Evolutionary conservation across 495 filamentous ascomycete species (phyloP).

Genomic region (Cudoniella acicularis): DNA sequence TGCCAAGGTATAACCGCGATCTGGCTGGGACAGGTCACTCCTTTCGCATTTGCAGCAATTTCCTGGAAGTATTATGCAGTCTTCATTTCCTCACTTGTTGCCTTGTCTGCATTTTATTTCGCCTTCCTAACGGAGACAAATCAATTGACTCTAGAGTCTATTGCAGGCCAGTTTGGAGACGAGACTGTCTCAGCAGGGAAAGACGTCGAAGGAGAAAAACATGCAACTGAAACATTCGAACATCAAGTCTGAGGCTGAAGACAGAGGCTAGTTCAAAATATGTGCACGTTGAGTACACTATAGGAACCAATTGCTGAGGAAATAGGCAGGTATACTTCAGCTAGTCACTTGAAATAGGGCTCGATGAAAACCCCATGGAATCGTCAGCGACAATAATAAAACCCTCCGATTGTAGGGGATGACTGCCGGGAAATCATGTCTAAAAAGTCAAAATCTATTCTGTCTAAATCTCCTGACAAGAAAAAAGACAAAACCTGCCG

Average conservation of each 20-base stretch:
- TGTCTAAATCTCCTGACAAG: neutral
- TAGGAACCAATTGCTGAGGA: neutral
- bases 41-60: conserved; percentile 45
- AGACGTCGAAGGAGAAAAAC: too few species aligned
- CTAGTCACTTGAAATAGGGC: too few species aligned
- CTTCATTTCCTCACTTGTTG: conserved; percentile 30
- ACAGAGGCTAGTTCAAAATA: too few species aligned
- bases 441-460: neutral
- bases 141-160: neutral
- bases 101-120: neutral
- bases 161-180: neutral
- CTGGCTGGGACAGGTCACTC: conserved; percentile 40
- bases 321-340: too few species aligned
- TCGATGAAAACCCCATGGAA: too few species aligned
- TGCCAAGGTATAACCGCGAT: neutral
- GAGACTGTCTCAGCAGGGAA: neutral
- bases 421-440: too few species aligned
- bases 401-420: too few species aligned
- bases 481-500: neutral
- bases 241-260: neutral
- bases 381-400: too few species aligned
- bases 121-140: neutral
- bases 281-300: too few species aligned
- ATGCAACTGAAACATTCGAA: too few species aligned
- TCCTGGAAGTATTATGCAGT: conserved; percentile 48